phyloP scores from a whole-genome alignment of 2,329 filamentous ascomycete genomes.

The Monosporascus sp. region DNA sequence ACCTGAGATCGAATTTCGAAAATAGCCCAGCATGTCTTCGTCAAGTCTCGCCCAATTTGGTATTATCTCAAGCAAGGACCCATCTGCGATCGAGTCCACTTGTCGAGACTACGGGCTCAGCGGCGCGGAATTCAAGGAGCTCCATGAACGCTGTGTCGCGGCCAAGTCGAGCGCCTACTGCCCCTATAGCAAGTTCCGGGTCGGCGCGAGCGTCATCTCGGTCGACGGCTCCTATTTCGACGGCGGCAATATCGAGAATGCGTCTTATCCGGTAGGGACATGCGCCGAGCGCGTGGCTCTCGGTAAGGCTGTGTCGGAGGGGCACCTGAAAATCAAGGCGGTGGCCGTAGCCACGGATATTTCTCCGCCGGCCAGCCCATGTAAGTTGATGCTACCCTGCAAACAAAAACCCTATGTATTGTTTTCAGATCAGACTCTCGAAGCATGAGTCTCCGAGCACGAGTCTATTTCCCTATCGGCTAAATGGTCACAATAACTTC shows the following conservation, averaged over 20 bases:
- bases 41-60: background rate
- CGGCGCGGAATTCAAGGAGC: conserved; percentile 55
- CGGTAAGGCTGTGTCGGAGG: conserved; percentile 66
- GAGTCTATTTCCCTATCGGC: too few relatives aligned
- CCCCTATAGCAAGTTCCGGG: conserved; percentile 88
- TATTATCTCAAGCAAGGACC: background rate
- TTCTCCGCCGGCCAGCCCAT: conserved; percentile 65
- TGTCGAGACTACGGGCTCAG: conserved; percentile 47
- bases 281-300: conserved; percentile 93
- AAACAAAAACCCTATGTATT: background rate
- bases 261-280: conserved; percentile 86
- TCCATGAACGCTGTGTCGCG: conserved; percentile 58
- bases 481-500: too few relatives aligned
- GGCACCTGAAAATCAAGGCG: conserved; percentile 61
- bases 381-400: conserved; percentile 27
- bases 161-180: conserved; percentile 82
- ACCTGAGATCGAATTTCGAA: too few relatives aligned
- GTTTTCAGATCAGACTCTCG: too few relatives aligned
- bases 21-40: too few relatives aligned
- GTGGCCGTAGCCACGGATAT: conserved; percentile 83
- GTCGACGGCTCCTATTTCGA: conserved; percentile 49
- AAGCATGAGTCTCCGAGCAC: too few relatives aligned
- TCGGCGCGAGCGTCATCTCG: conserved; percentile 73
- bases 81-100: conserved; percentile 21
- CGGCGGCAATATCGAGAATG: conserved; percentile 92